These are phyloP conservation scores for Pseudocercospora fijiensis DNA, from an alignment of 2,329 filamentous ascomycete genomes.

Conservation along the genomic window DNA sequence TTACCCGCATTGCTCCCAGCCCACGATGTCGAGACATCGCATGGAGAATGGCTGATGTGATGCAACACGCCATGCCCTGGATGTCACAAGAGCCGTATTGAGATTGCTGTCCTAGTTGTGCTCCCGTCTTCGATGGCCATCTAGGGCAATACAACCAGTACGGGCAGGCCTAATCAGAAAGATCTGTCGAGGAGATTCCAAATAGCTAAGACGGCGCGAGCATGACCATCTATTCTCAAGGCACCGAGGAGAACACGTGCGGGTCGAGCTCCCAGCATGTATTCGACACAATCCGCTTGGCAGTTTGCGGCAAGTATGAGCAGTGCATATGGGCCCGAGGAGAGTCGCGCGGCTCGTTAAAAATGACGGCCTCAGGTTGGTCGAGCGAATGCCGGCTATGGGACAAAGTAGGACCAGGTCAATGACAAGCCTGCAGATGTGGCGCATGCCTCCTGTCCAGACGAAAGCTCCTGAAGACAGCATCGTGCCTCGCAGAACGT, in stretches of 20 bases:
- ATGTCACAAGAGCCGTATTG: background rate
- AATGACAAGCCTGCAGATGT: background rate
- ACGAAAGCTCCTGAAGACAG: too few relatives aligned
- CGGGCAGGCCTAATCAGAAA: background rate
- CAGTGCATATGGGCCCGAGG: background rate
- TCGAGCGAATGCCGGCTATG: background rate
- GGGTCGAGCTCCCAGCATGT: background rate
- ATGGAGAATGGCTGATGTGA: background rate
- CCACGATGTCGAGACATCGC: background rate
- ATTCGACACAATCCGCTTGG: background rate
- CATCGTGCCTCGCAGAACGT: background rate
- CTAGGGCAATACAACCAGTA: background rate
- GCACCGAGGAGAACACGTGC: background rate
- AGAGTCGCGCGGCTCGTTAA: background rate
- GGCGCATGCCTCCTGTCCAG: background rate
- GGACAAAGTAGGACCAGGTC: background rate
- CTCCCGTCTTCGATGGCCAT: background rate
- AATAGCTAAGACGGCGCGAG: background rate
- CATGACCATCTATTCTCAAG: background rate
- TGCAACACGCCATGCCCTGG: background rate
- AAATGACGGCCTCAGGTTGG: background rate
- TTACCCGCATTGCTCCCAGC: background rate
- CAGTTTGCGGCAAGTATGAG: background rate
- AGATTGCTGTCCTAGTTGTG: background rate
- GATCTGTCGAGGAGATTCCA: background rate